Percentiles rank a stretch among this genome's conserved stretches.
These are phyloP conservation scores for Yamagishiella unicocca DNA, from an alignment of 139 green algal genomes.

Conservation along the genomic window DNA sequence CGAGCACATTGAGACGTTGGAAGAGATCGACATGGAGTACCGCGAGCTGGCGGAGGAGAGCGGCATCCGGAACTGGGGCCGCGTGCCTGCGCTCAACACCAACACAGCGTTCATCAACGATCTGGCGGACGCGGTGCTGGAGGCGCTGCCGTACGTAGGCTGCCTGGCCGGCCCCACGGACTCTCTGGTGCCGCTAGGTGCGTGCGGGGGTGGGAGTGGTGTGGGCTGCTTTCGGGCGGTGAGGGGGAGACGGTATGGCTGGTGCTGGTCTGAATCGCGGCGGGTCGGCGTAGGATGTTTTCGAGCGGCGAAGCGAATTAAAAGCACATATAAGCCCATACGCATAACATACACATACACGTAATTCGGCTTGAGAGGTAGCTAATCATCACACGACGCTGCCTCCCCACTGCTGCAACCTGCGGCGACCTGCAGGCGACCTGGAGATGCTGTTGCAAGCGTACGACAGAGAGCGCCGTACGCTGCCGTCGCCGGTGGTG, in stretches of 20 bases:
- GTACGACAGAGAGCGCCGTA: conserved; percentile 92
- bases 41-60: conserved; percentile 86
- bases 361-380: too few relatives aligned
- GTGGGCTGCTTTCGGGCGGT: not conserved
- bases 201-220: not conserved
- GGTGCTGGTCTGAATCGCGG: too few relatives aligned
- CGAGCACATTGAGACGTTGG: conserved; percentile 99
- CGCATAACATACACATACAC: too few relatives aligned
- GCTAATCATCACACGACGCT: too few relatives aligned
- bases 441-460: conserved; percentile 93
- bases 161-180: conserved; percentile 74
- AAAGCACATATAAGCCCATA: too few relatives aligned
- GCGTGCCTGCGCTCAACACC: conserved; percentile 96
- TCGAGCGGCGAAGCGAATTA: too few relatives aligned
- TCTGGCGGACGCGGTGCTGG: conserved; percentile 88
- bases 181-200: conserved; percentile 83
- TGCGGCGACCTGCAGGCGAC: conserved; percentile 66
- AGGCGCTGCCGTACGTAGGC: conserved; percentile 94
- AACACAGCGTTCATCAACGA: conserved; percentile 96
- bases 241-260: not conserved
- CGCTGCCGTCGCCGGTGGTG: conserved; percentile 86
- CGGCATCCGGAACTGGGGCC: conserved; percentile 84
- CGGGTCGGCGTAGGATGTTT: too few relatives aligned
- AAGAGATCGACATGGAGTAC: conserved; percentile 99
- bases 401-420: too few relatives aligned